Evolutionary conservation across 208 protist genomes (phyloP).

Genomic region (Porcisia deanei): DNA sequence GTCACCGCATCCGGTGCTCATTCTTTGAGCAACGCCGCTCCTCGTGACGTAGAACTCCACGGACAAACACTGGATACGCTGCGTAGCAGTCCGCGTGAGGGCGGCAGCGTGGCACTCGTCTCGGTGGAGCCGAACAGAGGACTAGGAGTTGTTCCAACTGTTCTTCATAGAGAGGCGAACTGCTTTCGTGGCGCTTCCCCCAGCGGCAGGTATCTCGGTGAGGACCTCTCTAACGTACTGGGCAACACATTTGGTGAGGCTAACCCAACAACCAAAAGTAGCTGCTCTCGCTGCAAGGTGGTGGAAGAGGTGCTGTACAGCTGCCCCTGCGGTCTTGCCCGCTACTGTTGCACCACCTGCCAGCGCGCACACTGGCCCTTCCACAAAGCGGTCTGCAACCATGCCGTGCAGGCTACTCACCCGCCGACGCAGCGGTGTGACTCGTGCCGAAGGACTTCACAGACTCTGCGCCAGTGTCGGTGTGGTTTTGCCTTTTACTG

Average conservation of each 20-base stretch:
- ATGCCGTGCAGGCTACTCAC: constrained; percentile 7
- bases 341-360: constrained; percentile 46
- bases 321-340: constrained; percentile 42
- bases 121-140: not conserved
- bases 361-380: constrained; percentile 45
- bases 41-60: not conserved
- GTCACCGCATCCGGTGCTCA: not conserved
- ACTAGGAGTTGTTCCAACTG: not conserved
- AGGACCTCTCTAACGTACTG: not conserved
- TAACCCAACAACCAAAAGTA: not conserved
- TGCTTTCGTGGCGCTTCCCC: not conserved
- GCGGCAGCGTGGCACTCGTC: not conserved
- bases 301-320: constrained; percentile 22
- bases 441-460: constrained; percentile 18
- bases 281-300: constrained; percentile 27
- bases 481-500: constrained; percentile 47
- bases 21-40: not conserved
- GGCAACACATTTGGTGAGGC: not conserved
- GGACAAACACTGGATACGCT: not conserved
- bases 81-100: not conserved
- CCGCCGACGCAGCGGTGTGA: constrained; percentile 19
- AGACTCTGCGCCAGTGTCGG: constrained; percentile 31
- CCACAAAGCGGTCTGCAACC: constrained; percentile 30
- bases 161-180: not conserved
- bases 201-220: not conserved